Conservation (phyloP, 495 filamentous ascomycete species). For the Penicillium angulare region DNA sequence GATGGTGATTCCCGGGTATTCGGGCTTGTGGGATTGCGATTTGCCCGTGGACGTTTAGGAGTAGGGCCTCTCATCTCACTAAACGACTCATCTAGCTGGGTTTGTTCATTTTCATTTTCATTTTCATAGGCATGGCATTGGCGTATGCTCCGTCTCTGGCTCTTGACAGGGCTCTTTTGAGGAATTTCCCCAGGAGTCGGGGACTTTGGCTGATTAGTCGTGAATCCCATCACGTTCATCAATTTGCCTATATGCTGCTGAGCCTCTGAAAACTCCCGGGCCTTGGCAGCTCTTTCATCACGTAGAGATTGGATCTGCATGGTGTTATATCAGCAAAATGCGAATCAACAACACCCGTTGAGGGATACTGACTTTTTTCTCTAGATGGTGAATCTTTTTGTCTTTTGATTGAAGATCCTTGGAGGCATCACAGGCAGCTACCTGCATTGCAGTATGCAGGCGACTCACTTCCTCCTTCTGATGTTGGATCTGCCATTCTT, state of each 20-base stretch:
- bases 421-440: constrained; percentile 18
- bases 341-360: no score
- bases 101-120: constrained; percentile 17
- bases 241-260: constrained; percentile 48
- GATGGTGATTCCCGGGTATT: not conserved
- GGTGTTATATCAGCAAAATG: no score
- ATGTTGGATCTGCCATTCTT: constrained; percentile 16
- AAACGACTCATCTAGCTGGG: constrained; percentile 24
- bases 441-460: constrained; percentile 27
- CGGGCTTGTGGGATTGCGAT: constrained; percentile 4
- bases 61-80: constrained; percentile 19
- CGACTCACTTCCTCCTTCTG: constrained; percentile 24
- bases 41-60: constrained; percentile 32
- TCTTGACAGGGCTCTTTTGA: not conserved
- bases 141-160: not conserved
- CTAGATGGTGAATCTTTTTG: constrained; percentile 35
- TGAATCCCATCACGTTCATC: constrained; percentile 49
- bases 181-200: not conserved
- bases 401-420: constrained; percentile 37
- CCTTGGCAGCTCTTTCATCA: constrained; percentile 40
- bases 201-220: constrained; percentile 20
- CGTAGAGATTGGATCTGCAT: constrained; percentile 38
- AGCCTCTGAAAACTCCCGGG: constrained; percentile 49
- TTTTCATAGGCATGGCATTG: not conserved
- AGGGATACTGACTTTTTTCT: constrained; percentile 37